These are phyloP conservation scores for Iberis pinnata DNA, from an alignment of 345 rosid genomes.

Conservation along the genomic window DNA sequence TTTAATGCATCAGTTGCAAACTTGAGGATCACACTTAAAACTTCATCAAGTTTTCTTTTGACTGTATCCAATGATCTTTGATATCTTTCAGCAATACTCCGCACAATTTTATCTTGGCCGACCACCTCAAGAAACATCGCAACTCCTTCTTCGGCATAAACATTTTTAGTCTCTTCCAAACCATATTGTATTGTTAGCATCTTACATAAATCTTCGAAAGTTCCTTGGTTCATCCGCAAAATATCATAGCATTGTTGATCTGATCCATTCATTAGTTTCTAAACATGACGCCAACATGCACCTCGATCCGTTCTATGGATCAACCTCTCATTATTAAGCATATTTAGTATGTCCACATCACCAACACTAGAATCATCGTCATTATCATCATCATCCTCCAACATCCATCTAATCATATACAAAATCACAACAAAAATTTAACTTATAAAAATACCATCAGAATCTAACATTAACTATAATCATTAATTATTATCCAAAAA, in stretches of 20 bases:
- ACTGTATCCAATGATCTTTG: neutral
- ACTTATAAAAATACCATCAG: too few relatives aligned
- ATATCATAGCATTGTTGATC: neutral
- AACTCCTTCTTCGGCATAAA: too few relatives aligned
- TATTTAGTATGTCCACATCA: too few relatives aligned
- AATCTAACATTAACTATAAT: too few relatives aligned
- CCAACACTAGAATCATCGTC: too few relatives aligned
- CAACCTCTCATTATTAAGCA: neutral
- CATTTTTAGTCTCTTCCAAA: too few relatives aligned
- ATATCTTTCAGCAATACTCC: neutral
- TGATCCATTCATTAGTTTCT: neutral
- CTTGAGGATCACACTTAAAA: neutral
- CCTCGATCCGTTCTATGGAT: neutral
- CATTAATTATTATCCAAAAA: too few relatives aligned
- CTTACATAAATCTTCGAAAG: too few relatives aligned
- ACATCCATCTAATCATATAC: too few relatives aligned
- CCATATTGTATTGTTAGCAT: too few relatives aligned
- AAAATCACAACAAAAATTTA: too few relatives aligned
- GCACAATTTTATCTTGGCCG: neutral
- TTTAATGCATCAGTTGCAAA: neutral
- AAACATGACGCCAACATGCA: neutral
- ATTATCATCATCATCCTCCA: neutral
- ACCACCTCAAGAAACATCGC: neutral
- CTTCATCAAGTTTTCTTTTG: neutral
- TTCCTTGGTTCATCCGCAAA: too few relatives aligned